phyloP scores from a whole-genome alignment of 495 filamentous ascomycete species.

The Penicillium diatomitis region DNA sequence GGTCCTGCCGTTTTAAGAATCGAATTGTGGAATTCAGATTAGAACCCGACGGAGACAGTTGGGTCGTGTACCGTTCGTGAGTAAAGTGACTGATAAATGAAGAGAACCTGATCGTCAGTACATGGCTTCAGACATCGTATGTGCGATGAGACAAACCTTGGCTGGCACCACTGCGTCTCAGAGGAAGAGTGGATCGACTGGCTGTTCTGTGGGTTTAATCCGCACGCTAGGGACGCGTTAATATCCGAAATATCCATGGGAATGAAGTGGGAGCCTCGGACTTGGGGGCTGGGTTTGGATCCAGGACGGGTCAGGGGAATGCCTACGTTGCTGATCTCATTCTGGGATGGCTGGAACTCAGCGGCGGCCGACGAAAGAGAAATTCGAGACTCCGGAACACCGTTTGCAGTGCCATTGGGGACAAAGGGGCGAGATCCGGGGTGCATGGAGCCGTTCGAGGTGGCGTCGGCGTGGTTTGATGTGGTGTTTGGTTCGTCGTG shows the following conservation, averaged over 20 bases:
- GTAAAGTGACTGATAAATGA: not conserved
- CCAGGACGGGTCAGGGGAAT: constrained; percentile 23
- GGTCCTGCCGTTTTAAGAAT: too few relatives aligned
- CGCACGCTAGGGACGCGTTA: constrained; percentile 33
- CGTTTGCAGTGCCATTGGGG: constrained; percentile 27
- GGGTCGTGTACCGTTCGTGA: too few relatives aligned
- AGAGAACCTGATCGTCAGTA: too few relatives aligned
- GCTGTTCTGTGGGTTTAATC: constrained; percentile 15
- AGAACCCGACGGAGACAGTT: too few relatives aligned
- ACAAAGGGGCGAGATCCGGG: constrained; percentile 20
- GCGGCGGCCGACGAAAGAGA: constrained; percentile 66
- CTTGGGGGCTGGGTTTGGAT: not conserved
- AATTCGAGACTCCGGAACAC: constrained; percentile 34
- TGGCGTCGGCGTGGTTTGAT: constrained; percentile 18
- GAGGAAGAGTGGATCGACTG: constrained; percentile 2
- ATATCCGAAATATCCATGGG: constrained; percentile 43
- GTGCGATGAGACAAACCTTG: constrained; percentile 11
- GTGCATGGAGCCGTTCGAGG: constrained; percentile 20
- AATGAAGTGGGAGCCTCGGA: not conserved
- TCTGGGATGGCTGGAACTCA: constrained; percentile 57
- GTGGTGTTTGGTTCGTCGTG: constrained; percentile 16
- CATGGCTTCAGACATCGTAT: too few relatives aligned
- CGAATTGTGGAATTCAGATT: too few relatives aligned
- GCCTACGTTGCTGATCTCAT: constrained; percentile 37
- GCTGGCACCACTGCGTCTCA: not conserved